Percentiles rank a stretch among this genome's conserved stretches.
These are phyloP conservation scores for Cyclotella cryptica DNA, from an alignment of 108 stramenopile species.

Conservation along the genomic window DNA sequence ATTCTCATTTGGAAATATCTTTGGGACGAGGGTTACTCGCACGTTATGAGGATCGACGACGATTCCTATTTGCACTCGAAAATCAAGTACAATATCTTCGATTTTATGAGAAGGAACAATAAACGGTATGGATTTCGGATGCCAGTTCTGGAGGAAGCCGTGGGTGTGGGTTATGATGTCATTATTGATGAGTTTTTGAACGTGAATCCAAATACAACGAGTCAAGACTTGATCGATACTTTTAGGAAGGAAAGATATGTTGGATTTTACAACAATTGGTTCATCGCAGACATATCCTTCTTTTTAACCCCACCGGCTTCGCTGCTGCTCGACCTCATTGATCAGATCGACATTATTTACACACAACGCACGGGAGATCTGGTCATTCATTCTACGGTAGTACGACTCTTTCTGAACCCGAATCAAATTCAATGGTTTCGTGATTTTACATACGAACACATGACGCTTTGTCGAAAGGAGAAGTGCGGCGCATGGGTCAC, in stretches of 20 bases:
- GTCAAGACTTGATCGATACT: neutral
- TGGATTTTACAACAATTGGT: constrained; percentile 86
- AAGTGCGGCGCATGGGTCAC: neutral
- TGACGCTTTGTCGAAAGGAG: constrained; percentile 12
- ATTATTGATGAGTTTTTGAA: constrained; percentile 21
- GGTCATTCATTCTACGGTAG: constrained; percentile 76
- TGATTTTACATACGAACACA: constrained; percentile 84
- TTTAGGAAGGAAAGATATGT: constrained; percentile 37
- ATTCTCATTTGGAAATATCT: constrained; percentile 73
- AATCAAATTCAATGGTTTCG: constrained; percentile 76
- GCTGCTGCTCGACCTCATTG: constrained; percentile 61
- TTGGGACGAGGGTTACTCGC: constrained; percentile 55
- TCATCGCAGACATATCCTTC: constrained; percentile 69
- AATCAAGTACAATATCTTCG: constrained; percentile 76
- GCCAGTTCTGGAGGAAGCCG: constrained; percentile 69
- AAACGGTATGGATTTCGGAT: constrained; percentile 76
- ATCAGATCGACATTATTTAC: constrained; percentile 72
- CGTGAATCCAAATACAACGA: constrained; percentile 1
- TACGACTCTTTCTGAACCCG: constrained; percentile 60
- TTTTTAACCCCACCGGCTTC: constrained; percentile 60
- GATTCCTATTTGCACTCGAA: constrained; percentile 75
- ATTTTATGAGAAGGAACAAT: constrained; percentile 60
- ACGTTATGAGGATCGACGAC: constrained; percentile 84
- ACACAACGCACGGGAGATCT: constrained; percentile 76
- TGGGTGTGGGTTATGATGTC: constrained; percentile 36